These are phyloP conservation scores for Seiridium unicorne DNA, from an alignment of 2,329 filamentous ascomycete species.

Conservation along the genomic window DNA sequence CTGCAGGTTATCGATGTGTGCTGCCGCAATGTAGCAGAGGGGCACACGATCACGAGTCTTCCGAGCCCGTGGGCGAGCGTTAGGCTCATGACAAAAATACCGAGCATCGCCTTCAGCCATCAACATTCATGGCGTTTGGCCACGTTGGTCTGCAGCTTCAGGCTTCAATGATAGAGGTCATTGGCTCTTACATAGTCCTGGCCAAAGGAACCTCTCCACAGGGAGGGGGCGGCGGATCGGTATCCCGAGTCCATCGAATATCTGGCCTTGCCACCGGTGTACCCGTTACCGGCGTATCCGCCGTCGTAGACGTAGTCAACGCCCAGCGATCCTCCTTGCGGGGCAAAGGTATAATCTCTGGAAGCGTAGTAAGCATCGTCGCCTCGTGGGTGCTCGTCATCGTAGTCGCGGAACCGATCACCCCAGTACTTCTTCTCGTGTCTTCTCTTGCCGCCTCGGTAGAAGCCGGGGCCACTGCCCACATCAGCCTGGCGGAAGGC, in stretches of 20 bases:
- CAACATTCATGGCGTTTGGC: too few relatives aligned
- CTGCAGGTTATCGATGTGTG: too few relatives aligned
- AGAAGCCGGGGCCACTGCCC: background rate
- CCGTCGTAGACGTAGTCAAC: background rate
- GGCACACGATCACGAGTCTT: too few relatives aligned
- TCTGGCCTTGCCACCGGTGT: background rate
- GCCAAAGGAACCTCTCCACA: background rate
- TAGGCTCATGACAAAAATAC: too few relatives aligned
- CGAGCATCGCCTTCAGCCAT: too few relatives aligned
- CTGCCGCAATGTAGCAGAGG: too few relatives aligned
- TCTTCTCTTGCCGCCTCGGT: background rate
- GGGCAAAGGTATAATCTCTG: background rate
- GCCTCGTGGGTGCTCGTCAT: background rate
- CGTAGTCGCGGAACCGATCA: background rate
- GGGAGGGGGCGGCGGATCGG: background rate
- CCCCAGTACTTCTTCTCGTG: background rate
- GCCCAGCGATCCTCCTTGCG: too few relatives aligned
- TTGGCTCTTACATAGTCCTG: too few relatives aligned
- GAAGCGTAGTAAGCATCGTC: too few relatives aligned
- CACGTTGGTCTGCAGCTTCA: too few relatives aligned
- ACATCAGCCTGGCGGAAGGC: background rate
- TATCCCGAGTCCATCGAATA: background rate
- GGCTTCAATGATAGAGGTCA: too few relatives aligned
- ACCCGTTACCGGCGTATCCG: background rate
- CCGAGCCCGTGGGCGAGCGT: too few relatives aligned